These are phyloP conservation scores for Vickermania spadyakhi DNA, from an alignment of 208 protist species.

Conservation along the genomic window DNA sequence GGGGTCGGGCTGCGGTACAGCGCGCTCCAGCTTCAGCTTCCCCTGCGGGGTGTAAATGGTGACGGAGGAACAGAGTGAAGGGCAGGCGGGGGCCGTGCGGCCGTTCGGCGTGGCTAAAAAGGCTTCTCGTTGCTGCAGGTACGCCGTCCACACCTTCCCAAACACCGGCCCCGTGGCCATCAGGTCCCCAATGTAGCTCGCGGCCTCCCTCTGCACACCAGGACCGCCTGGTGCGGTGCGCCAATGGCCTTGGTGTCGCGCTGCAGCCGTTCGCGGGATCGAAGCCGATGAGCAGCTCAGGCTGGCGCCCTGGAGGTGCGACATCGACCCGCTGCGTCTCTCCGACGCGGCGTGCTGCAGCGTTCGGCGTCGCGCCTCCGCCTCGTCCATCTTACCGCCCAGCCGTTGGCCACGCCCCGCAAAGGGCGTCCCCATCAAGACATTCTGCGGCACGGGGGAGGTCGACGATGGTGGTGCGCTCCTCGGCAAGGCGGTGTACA, in stretches of 20 bases:
- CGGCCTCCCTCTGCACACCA: neutral
- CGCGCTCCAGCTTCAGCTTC: constrained; percentile 26
- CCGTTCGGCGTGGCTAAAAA: no score
- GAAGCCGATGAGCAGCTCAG: neutral
- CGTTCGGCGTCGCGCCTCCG: neutral
- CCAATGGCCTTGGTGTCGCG: no score
- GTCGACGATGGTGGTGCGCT: no score
- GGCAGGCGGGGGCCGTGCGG: no score
- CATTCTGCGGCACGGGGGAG: no score
- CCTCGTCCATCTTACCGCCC: neutral
- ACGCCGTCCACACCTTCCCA: neutral
- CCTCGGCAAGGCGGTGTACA: no score
- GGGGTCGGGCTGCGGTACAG: neutral
- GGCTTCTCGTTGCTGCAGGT: neutral
- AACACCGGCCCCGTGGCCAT: neutral
- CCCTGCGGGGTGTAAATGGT: constrained; percentile 35
- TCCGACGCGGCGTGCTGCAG: neutral
- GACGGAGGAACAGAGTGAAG: constrained; percentile 15
- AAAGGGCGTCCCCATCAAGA: no score
- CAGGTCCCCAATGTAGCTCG: neutral
- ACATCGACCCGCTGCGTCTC: neutral
- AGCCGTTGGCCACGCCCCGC: neutral
- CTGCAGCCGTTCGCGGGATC: neutral
- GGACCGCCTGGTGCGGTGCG: no score
- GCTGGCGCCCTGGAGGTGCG: no score